Percentiles rank a stretch among this genome's conserved stretches.
These are phyloP conservation scores for Carallia brachiata DNA, from an alignment of 345 rosid genomes.

Conservation along the genomic window DNA sequence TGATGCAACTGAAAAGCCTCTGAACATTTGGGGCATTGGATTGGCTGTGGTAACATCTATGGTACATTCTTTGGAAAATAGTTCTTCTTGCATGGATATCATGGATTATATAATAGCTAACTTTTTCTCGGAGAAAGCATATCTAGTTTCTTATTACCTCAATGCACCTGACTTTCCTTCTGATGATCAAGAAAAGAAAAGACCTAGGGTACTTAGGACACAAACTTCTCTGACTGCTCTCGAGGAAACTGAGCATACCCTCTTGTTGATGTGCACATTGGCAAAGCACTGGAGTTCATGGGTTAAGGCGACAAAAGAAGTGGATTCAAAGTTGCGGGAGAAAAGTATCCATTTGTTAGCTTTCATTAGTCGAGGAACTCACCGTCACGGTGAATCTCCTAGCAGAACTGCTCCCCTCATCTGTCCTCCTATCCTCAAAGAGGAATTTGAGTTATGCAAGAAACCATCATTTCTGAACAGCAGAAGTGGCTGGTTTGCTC, in stretches of 20 bases:
- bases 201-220: slow-evolving; percentile 55
- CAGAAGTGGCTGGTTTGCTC: slow-evolving; percentile 80
- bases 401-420: slow-evolving; percentile 44
- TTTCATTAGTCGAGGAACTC: slow-evolving; percentile 74
- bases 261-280: slow-evolving; percentile 67
- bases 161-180: slow-evolving; percentile 70
- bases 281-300: slow-evolving; percentile 69
- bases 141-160: slow-evolving; percentile 62
- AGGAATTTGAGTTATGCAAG: slow-evolving; percentile 62
- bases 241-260: slow-evolving; percentile 83
- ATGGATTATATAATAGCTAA: slow-evolving; percentile 62
- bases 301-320: slow-evolving; percentile 69
- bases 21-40: slow-evolving; percentile 73
- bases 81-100: slow-evolving; percentile 40
- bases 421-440: slow-evolving; percentile 62
- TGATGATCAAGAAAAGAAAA: slow-evolving; percentile 59
- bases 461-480: slow-evolving; percentile 57
- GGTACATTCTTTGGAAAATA: slow-evolving; percentile 66
- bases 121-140: slow-evolving; percentile 67
- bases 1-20: slow-evolving; percentile 54
- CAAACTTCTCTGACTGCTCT: slow-evolving; percentile 64
- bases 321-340: slow-evolving; percentile 76
- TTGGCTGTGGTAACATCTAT: slow-evolving; percentile 77
- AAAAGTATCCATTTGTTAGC: slow-evolving; percentile 80
- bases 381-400: slow-evolving; percentile 55